These are phyloP conservation scores for Yamadazyma spencermartinsiae DNA, from an alignment of 1,139 yeast genomes.

Conservation along the genomic window DNA sequence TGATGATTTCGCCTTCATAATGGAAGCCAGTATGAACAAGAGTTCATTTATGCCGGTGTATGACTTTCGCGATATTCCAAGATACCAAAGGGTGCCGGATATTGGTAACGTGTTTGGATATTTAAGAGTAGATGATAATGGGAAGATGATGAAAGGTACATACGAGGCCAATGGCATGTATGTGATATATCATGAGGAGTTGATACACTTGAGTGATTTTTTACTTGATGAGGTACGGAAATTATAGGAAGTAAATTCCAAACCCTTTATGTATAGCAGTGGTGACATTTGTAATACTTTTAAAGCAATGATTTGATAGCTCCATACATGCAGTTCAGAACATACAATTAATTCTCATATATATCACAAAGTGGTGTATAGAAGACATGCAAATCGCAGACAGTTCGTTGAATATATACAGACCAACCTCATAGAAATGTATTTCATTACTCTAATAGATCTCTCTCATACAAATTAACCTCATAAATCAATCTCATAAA, in stretches of 20 bases:
- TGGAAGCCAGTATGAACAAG: conserved; percentile 63
- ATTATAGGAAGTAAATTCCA: too few species aligned
- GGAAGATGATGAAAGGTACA: conserved; percentile 53
- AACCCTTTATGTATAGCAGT: too few species aligned
- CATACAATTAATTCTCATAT: too few species aligned
- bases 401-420: background rate
- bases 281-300: too few species aligned
- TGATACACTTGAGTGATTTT: conserved; percentile 56
- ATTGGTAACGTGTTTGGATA: conserved; percentile 74
- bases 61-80: conserved; percentile 68
- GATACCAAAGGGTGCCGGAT: conserved; percentile 69
- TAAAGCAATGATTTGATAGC: too few species aligned
- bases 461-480: background rate
- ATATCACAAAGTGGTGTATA: too few species aligned
- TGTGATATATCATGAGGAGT: conserved; percentile 57
- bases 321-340: too few species aligned
- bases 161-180: conserved; percentile 65
- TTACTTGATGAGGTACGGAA: conserved; percentile 42
- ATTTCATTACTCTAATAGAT: too few species aligned
- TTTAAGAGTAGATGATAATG: conserved; percentile 57
- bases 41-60: conserved; percentile 69
- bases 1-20: conserved; percentile 56
- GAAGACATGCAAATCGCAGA: too few species aligned
- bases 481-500: too few species aligned
- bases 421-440: background rate